phyloP scores from a whole-genome alignment of 305 asterid genomes.

The Vinca major region DNA sequence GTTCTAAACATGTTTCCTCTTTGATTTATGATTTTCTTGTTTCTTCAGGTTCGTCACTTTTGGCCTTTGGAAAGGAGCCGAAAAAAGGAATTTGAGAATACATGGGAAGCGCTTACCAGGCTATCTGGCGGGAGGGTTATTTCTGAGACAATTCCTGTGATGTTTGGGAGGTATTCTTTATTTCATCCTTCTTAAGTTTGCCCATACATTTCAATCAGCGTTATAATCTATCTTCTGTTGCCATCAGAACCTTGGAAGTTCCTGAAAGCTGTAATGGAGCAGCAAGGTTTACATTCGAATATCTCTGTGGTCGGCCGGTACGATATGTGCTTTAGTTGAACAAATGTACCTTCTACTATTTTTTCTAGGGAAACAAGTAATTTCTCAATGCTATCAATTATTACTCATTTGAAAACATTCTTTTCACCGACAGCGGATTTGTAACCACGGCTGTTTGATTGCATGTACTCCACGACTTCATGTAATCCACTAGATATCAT shows the following conservation, averaged over 20 bases:
- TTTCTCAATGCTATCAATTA: too few relatives aligned
- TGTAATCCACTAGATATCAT: too few relatives aligned
- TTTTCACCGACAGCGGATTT: not conserved
- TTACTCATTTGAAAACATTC: not conserved
- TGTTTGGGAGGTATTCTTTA: slow-evolving; percentile 77
- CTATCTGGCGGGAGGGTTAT: slow-evolving; percentile 42
- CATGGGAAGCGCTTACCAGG: slow-evolving; percentile 45
- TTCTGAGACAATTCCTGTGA: slow-evolving; percentile 68
- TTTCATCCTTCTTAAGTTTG: not conserved
- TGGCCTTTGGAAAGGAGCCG: slow-evolving; percentile 64
- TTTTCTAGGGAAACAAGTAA: too few relatives aligned
- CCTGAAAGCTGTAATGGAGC: slow-evolving; percentile 71
- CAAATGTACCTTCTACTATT: not conserved
- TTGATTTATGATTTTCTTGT: slow-evolving; percentile 11
- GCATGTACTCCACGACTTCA: not conserved
- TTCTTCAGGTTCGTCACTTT: slow-evolving; percentile 58
- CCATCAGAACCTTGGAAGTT: slow-evolving; percentile 68
- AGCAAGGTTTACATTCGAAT: slow-evolving; percentile 78
- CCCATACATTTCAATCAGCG: slow-evolving; percentile 9
- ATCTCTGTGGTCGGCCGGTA: slow-evolving; percentile 90
- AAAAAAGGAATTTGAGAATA: slow-evolving; percentile 41
- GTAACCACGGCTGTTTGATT: not conserved
- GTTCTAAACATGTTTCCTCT: not conserved
- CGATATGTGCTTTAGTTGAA: slow-evolving; percentile 12
- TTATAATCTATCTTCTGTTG: slow-evolving; percentile 18